Evolutionary conservation across 176 grass and related monocot genomes (phyloP).

Genomic region (Phragmites australis): DNA sequence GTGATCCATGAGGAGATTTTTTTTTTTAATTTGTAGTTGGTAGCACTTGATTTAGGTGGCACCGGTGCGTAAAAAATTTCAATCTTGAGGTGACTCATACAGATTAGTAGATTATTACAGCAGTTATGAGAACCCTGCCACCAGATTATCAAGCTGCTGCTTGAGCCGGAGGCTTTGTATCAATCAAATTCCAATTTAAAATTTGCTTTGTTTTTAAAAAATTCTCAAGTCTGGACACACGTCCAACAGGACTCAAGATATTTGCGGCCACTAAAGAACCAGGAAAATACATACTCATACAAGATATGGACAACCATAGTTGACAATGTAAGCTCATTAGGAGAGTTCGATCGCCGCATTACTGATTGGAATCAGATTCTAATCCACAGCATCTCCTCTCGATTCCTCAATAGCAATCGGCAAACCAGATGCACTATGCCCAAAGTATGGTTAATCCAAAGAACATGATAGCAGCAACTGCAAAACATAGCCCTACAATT

Average conservation of each 20-base stretch:
- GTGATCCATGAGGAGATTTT: too few species aligned
- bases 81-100: too few species aligned
- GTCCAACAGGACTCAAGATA: not conserved
- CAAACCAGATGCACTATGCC: constrained; percentile 45
- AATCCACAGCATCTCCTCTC: not conserved
- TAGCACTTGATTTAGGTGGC: too few species aligned
- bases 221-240: not conserved
- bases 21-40: too few species aligned
- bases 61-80: too few species aligned
- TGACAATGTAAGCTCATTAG: not conserved
- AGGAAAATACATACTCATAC: not conserved
- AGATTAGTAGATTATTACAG: too few species aligned
- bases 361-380: not conserved
- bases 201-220: not conserved
- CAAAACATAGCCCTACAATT: constrained; percentile 71
- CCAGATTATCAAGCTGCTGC: not conserved
- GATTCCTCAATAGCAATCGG: not conserved
- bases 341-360: not conserved
- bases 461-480: constrained; percentile 65
- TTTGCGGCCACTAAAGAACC: not conserved
- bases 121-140: not conserved
- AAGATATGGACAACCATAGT: not conserved
- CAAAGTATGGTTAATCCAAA: constrained; percentile 78
- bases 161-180: not conserved
- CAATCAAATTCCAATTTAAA: not conserved